Base-by-base conservation (phyloP, 73 alveolate genomes). In the Paramecium sexaurelia region DNA sequence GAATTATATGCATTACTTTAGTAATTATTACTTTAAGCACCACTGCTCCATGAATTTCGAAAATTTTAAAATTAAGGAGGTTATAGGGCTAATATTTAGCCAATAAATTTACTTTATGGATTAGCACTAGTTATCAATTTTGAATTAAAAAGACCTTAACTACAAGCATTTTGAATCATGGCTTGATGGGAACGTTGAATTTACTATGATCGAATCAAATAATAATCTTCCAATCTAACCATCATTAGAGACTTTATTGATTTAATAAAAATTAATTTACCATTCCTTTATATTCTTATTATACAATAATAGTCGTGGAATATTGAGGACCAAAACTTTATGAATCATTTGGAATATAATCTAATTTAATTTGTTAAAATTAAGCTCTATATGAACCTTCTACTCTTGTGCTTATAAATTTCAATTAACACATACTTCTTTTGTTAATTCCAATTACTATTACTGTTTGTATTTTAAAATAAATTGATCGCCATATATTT, bases 201-300 rank as follows among this genome's bases (percentile, higher is more conserved):
- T 35, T 71, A 17, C 66, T 71, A 33, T 8, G 86, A 35, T n/a
- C 90, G 0, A 7, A 78, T 78, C 8, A 78, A 40, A 78, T 41
- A 78, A 78, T 78, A 78, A 78, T 78, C 90, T 33, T 78, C 90
- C 40, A 39, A 78, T 41, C 90, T 17, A 17, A 78, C 45, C 73
- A 41, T 78, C 75, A 78, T 39, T 3, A 24, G 17, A 19, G 68
- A 41, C 90, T 78, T 29, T 7, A 20, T 32, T 35, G 67, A 51
- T 17, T 32, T 5, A 15, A 17, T 78, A 19, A 40, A 15, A 15
- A 40, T 17, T 24, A 22, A 5, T 7, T 1, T 78, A 78, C 90
- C 68, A 78, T 37, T 78, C 90, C 90, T 24, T 78, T 39, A 33
- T 78, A 78, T 45, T 78, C 90, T 20, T 27, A 17, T 45, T 78